A percentile compares a stretch with the other conserved stretches of the same genome.
Evolutionary conservation across 1,284 basidiomycete genomes (phyloP).

Genomic region (Microstroma glucosiphilum): DNA sequence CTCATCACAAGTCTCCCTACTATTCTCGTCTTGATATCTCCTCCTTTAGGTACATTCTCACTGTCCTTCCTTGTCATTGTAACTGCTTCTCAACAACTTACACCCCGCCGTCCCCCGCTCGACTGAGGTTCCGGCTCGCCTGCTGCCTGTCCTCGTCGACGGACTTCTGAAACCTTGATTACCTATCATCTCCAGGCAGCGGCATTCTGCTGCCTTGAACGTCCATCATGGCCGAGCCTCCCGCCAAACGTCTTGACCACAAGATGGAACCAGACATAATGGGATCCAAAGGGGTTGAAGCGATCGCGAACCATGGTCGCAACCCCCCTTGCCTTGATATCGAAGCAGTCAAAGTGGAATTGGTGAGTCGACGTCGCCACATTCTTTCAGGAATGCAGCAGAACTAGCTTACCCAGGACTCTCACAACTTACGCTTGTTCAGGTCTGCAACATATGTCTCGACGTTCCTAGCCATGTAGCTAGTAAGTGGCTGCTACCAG

Average conservation of each 20-base stretch:
- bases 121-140: no score
- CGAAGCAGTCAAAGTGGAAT: not conserved
- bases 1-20: no score
- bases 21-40: no score
- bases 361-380: not conserved
- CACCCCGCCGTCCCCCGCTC: no score
- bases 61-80: no score
- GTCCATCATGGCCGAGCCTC: not conserved
- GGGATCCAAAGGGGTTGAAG: not conserved
- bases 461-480: not conserved
- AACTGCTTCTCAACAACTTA: no score
- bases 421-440: no score
- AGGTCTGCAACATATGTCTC: slow-evolving; percentile 5
- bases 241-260: not conserved
- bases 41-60: no score
- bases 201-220: not conserved
- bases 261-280: not conserved
- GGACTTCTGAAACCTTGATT: no score
- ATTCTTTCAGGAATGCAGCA: not conserved
- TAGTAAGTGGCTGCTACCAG: not conserved
- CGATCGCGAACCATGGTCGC: no score
- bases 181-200: not conserved
- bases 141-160: no score
- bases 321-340: not conserved
- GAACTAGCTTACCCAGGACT: no score